phyloP scores from a whole-genome alignment of 2,329 filamentous ascomycete species.

The Penicillium sp. region DNA sequence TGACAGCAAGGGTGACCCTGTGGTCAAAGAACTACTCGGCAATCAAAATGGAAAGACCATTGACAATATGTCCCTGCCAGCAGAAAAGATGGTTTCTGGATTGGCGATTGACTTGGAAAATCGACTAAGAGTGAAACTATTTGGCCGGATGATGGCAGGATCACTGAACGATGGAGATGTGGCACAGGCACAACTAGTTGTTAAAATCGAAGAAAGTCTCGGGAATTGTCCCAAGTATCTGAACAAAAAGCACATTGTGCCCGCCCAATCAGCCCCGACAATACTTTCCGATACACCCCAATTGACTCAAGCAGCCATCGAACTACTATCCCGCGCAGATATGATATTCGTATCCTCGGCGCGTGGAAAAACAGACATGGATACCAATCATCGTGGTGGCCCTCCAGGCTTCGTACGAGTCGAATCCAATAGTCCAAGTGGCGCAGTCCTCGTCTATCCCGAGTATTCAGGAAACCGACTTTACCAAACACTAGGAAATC shows the following conservation, averaged over 20 bases:
- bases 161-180: slow-evolving; percentile 42
- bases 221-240: slow-evolving; percentile 88
- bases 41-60: slow-evolving; percentile 45
- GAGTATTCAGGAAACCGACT: slow-evolving; percentile 84
- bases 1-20: slow-evolving; percentile 66
- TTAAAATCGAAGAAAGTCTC: slow-evolving; percentile 70
- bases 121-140: slow-evolving; percentile 72
- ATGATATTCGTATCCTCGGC: slow-evolving; percentile 71
- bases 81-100: slow-evolving; percentile 58
- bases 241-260: slow-evolving; percentile 67
- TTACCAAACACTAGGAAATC: slow-evolving; percentile 77
- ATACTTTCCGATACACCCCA: slow-evolving; percentile 44
- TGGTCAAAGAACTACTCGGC: slow-evolving; percentile 49
- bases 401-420: slow-evolving; percentile 72
- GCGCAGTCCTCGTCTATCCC: slow-evolving; percentile 67
- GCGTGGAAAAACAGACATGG: slow-evolving; percentile 67
- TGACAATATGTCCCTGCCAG: slow-evolving; percentile 44
- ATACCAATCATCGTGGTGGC: slow-evolving; percentile 80
- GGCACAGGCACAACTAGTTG: slow-evolving; percentile 58
- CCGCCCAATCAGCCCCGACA: slow-evolving; percentile 55
- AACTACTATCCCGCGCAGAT: background rate
- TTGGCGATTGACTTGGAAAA: slow-evolving; percentile 65
- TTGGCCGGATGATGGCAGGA: slow-evolving; percentile 68
- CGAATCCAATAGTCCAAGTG: slow-evolving; percentile 52
- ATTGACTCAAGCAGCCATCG: background rate